Evolutionary conservation across 169 alveolate genomes (phyloP), one percentile per base, ranked within the genome.

Genomic region (Sarcocystis neurona): DNA sequence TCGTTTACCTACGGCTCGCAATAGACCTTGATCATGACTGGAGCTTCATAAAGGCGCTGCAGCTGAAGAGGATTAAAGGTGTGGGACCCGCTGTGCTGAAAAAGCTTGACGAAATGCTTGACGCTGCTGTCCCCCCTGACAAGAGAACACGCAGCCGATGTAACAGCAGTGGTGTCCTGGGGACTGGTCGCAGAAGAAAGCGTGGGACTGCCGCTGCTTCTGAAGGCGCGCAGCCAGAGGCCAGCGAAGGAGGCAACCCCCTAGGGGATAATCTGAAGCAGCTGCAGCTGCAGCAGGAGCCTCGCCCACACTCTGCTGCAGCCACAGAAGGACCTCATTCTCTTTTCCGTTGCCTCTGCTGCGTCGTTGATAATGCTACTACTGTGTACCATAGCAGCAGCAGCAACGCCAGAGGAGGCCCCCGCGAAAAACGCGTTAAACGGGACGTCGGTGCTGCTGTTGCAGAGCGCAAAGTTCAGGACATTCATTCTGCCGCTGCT

Each of bases 1-100:
- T 93, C 72, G 91, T 92, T 37, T 95, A 95, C 89, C 92, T 93
- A 44, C 91, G 95, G 82, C 90, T 94, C 70, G 88, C 94, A 27
- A 58, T 92, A 75, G 95, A 95, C 77, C 93, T 88, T 53, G 89
- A 90, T 75, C 94, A 92, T 39, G 96, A 95, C 89, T 90, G 89
- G 50, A 90, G 94, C 66, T 92, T 95, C 78, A 70, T 93, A 34
- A 92, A 95, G 43, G 92, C 93, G 58, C 91, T 94, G 34, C 94
- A 95, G 88, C 92, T 91, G 75, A 97, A 97, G 6, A 89, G 75
- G 79, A 87, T n/a, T n/a, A n/a, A 96, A 58, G 88, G 93, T 48
- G 84, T 95, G 15, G 96, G 96, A 10, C 79, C 85, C 30, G 60
- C 66, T 80, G 72, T 95, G 23, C 87, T 91, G 41, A 72, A 84